A percentile compares a stretch with the other conserved stretches of the same genome.
Evolutionary conservation across 352 stramenopile genomes (phyloP).

Genomic region (Globisporangium nagaii): DNA sequence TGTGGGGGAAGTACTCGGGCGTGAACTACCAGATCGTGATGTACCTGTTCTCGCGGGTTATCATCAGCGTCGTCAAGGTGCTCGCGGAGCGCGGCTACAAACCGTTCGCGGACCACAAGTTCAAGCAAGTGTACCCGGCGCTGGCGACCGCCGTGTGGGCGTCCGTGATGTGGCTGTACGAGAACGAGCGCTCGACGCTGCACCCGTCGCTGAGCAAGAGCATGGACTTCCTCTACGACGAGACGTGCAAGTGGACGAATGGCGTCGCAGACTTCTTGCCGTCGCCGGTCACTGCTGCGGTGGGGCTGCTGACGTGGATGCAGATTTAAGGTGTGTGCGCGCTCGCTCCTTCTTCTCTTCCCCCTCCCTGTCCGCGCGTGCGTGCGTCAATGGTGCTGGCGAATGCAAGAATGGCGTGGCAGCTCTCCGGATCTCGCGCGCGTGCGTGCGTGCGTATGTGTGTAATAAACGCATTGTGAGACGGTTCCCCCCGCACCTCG

Average conservation of each 20-base stretch:
- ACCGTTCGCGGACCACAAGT: slow-evolving; percentile 62
- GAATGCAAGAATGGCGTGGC: too few species aligned
- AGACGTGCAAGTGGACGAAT: slow-evolving; percentile 71
- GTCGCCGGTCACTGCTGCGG: slow-evolving; percentile 59
- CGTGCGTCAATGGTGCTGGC: too few species aligned
- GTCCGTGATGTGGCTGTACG: slow-evolving; percentile 85
- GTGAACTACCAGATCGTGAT: slow-evolving; percentile 90
- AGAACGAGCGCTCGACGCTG: slow-evolving; percentile 72
- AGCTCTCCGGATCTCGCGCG: too few species aligned
- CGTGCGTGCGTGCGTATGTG: too few species aligned
- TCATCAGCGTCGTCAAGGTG: slow-evolving; percentile 67
- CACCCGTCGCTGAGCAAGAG: slow-evolving; percentile 80
- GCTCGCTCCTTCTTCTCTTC: not conserved
- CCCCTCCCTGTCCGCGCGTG: too few species aligned
- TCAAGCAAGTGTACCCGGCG: slow-evolving; percentile 73
- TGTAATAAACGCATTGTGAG: too few species aligned
- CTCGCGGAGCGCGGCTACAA: slow-evolving; percentile 52
- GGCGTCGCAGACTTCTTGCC: slow-evolving; percentile 74
- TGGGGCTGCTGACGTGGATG: slow-evolving; percentile 58
- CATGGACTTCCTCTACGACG: slow-evolving; percentile 88
- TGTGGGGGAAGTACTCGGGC: slow-evolving; percentile 81
- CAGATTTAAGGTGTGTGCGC: slow-evolving; percentile 29
- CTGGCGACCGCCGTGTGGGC: slow-evolving; percentile 76
- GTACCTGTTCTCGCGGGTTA: slow-evolving; percentile 76
- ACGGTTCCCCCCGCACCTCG: too few species aligned